phyloP scores from a whole-genome alignment of 129 eudicot species.

The Tagetes erecta region DNA sequence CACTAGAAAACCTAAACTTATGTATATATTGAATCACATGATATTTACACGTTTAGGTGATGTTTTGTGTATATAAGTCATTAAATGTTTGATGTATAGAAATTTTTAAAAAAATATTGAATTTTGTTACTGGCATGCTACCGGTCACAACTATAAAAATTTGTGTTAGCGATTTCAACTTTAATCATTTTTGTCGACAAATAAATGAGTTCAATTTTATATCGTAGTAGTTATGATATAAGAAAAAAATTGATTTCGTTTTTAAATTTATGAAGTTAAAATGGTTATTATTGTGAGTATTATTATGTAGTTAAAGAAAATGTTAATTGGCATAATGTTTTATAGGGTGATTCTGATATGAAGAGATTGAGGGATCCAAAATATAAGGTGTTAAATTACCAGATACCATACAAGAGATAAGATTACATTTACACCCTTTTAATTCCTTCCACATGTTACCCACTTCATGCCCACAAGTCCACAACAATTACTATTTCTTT shows the following conservation, averaged over 20 bases:
- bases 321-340: not conserved
- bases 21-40: too few species aligned
- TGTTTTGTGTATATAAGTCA: too few species aligned
- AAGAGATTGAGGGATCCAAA: constrained; percentile 14
- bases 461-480: not conserved
- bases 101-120: too few species aligned
- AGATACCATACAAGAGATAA: constrained; percentile 1
- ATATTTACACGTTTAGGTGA: too few species aligned
- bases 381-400: constrained; percentile 3
- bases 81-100: too few species aligned
- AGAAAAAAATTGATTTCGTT: not conserved
- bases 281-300: not conserved
- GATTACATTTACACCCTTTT: not conserved
- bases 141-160: too few species aligned
- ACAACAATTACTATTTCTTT: not conserved
- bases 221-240: too few species aligned
- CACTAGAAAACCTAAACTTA: too few species aligned
- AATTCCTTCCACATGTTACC: constrained; percentile 1
- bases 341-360: not conserved
- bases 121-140: too few species aligned
- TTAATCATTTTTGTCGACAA: not conserved
- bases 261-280: not conserved
- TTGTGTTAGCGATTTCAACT: too few species aligned
- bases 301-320: not conserved
- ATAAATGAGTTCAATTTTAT: not conserved